Conservation (phyloP, 345 rosid species). For the Moricandia arvensis region DNA sequence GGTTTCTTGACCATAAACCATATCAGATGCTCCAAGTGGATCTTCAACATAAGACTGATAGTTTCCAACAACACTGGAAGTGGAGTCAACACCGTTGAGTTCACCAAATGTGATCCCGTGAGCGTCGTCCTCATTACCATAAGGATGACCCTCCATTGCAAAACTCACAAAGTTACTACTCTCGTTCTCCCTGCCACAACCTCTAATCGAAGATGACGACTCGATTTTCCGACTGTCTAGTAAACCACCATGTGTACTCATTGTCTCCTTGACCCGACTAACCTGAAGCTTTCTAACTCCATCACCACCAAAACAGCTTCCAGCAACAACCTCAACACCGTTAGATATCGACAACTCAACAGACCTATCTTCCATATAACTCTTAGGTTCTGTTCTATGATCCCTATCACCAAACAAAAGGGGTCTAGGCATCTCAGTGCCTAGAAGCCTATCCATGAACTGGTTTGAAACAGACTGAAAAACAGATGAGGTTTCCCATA, state of each 20-base stretch:
- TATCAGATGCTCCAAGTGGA: constrained; percentile 45
- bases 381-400: constrained; percentile 40
- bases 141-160: constrained; percentile 47
- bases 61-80: constrained; percentile 41
- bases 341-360: constrained; percentile 63
- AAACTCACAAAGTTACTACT: constrained; percentile 42
- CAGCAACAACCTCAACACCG: constrained; percentile 50
- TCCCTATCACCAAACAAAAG: constrained; percentile 52
- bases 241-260: constrained; percentile 37
- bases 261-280: constrained; percentile 60
- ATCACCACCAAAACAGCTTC: constrained; percentile 53
- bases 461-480: constrained; percentile 63
- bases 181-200: constrained; percentile 46
- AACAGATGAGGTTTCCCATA: constrained; percentile 62
- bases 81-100: constrained; percentile 48
- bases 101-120: constrained; percentile 62
- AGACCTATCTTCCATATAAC: constrained; percentile 49
- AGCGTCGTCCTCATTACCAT: constrained; percentile 56
- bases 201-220: constrained; percentile 40
- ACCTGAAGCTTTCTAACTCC: constrained; percentile 65
- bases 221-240: constrained; percentile 44
- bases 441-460: constrained; percentile 61
- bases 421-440: constrained; percentile 59
- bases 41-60: constrained; percentile 49
- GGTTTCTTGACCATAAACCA: constrained; percentile 12